Evolutionary conservation across 176 grass and related monocot genomes (phyloP).

Genomic region (Triticum aestivum): DNA sequence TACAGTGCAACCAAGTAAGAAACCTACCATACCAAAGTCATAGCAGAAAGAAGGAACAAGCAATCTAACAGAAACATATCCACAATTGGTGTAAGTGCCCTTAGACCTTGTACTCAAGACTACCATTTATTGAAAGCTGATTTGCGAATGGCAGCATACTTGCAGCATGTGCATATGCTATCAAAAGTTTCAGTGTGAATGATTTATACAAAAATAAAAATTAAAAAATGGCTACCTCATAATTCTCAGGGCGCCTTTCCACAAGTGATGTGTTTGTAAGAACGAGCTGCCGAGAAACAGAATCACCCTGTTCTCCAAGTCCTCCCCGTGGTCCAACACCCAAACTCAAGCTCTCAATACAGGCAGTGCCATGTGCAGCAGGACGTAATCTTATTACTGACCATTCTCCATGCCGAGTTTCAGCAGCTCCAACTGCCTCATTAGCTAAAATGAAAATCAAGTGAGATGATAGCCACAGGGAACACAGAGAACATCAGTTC

Average conservation of each 20-base stretch:
- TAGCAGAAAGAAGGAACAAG: background rate
- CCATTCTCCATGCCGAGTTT: slow-evolving; percentile 93
- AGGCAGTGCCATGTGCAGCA: slow-evolving; percentile 84
- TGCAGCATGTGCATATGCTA: background rate
- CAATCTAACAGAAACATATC: slow-evolving; percentile 11
- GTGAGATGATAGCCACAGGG: slow-evolving; percentile 24
- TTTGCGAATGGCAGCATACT: background rate
- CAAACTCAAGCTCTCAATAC: slow-evolving; percentile 76
- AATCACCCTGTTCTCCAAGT: slow-evolving; percentile 94
- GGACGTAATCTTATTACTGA: slow-evolving; percentile 92
- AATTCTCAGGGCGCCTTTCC: slow-evolving; percentile 94
- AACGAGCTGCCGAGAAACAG: slow-evolving; percentile 93
- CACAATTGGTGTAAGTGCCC: background rate
- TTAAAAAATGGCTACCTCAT: slow-evolving; percentile 56
- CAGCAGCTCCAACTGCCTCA: slow-evolving; percentile 95
- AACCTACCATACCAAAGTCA: slow-evolving; percentile 1
- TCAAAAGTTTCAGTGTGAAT: background rate
- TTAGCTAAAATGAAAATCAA: slow-evolving; percentile 64
- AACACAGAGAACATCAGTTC: slow-evolving; percentile 6
- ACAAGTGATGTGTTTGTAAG: slow-evolving; percentile 84
- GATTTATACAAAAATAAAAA: background rate
- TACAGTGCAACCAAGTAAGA: slow-evolving; percentile 32
- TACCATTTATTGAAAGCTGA: slow-evolving; percentile 1
- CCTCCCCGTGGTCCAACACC: slow-evolving; percentile 94
- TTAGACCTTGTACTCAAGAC: slow-evolving; percentile 4